Evolutionary conservation across 768 basidiomycete genomes (phyloP).

Genomic region (Boletellus sp.): DNA sequence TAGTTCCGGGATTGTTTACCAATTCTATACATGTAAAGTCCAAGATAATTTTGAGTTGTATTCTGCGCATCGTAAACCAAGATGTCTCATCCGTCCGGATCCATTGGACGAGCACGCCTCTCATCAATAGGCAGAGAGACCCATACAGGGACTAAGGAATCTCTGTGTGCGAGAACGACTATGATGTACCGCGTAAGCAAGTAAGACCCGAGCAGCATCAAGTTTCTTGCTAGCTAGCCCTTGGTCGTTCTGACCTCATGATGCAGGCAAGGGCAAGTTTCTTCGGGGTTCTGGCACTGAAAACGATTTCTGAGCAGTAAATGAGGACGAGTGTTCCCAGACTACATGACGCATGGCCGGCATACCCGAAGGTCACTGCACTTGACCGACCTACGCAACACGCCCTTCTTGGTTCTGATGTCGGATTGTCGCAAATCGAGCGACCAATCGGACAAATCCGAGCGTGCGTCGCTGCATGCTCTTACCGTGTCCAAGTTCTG

Average conservation of each 20-base stretch:
- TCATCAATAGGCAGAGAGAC: no score
- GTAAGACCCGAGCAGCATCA: no score
- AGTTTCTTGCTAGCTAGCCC: background rate
- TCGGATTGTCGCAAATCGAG: background rate
- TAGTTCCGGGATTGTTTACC: background rate
- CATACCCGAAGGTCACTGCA: constrained; percentile 14
- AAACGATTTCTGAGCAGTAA: constrained; percentile 1
- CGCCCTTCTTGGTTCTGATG: background rate
- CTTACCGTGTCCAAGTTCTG: background rate
- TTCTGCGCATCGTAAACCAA: background rate
- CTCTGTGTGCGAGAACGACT: no score
- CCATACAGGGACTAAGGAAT: no score
- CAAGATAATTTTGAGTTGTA: background rate
- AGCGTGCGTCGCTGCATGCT: background rate
- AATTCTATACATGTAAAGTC: background rate
- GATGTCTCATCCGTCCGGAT: background rate
- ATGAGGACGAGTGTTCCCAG: background rate
- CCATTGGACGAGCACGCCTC: no score
- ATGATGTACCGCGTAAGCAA: no score
- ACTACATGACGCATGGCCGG: background rate
- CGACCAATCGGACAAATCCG: constrained; percentile 2
- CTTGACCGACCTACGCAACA: constrained; percentile 9
- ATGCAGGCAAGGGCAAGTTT: no score
- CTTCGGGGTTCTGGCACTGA: background rate
- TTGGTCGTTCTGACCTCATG: background rate